A percentile compares a stretch with the other conserved stretches of the same genome.
These are phyloP conservation scores for Ulota crispa DNA, from an alignment of 225 moss, liverwort and hornwort genomes.

Conservation along the genomic window DNA sequence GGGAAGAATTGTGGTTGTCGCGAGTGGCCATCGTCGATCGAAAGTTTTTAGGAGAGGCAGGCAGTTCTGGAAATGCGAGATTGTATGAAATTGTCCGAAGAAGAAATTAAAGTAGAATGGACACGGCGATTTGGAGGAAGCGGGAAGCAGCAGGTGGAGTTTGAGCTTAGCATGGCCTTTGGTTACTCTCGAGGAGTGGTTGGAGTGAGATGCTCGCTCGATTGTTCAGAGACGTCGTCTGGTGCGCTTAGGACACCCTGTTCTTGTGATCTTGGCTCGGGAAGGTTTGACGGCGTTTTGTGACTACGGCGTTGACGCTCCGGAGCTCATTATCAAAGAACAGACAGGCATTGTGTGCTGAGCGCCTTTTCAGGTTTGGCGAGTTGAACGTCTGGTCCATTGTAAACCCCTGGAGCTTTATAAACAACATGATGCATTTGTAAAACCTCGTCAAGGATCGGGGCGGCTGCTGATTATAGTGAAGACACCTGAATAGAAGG, in stretches of 20 bases:
- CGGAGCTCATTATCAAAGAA: neutral
- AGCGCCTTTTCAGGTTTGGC: constrained; percentile 8
- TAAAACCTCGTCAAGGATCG: constrained; percentile 7
- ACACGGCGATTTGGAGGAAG: constrained; percentile 15
- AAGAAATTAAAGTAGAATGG: neutral
- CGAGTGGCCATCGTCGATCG: neutral
- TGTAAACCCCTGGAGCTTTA: neutral
- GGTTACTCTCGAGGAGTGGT: neutral
- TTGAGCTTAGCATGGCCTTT: neutral
- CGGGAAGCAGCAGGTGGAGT: constrained; percentile 17
- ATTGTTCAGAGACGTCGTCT: neutral
- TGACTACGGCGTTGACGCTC: constrained; percentile 1
- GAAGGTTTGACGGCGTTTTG: neutral
- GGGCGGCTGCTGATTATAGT: constrained; percentile 15
- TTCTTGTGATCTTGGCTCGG: constrained; percentile 6
- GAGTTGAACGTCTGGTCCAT: constrained; percentile 10
- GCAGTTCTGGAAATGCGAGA: neutral
- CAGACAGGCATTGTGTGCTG: constrained; percentile 1
- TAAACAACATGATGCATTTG: constrained; percentile 1
- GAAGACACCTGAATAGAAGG: constrained; percentile 1
- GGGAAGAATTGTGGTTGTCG: neutral
- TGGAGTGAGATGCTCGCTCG: constrained; percentile 6
- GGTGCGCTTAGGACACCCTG: neutral
- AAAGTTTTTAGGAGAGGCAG: neutral
- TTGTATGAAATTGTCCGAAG: neutral